Evolutionary conservation across 805 yeast genomes (phyloP).

Genomic region (Kodamaea leandrae): DNA sequence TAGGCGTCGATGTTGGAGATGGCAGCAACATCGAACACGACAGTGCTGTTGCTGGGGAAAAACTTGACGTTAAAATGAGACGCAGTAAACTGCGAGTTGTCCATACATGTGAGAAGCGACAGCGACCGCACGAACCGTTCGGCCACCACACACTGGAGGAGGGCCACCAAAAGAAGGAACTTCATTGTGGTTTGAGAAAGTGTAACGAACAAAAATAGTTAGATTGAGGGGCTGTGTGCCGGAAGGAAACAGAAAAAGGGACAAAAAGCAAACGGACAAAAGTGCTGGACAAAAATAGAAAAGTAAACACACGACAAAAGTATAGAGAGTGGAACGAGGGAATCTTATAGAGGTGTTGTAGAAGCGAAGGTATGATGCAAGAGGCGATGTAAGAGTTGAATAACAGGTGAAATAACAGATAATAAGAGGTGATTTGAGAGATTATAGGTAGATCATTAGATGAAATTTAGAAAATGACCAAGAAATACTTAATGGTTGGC

Average conservation of each 20-base stretch:
- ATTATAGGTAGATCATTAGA: too few species aligned
- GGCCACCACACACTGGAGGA: slow-evolving; percentile 2
- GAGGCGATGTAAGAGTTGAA: too few species aligned
- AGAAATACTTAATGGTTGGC: too few species aligned
- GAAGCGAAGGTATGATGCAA: too few species aligned
- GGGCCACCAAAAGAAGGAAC: slow-evolving; percentile 1
- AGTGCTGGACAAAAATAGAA: too few species aligned
- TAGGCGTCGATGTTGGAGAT: slow-evolving; percentile 69
- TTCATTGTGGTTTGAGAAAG: not conserved
- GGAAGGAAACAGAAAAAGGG: not conserved
- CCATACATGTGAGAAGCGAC: slow-evolving; percentile 90
- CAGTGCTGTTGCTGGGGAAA: slow-evolving; percentile 63
- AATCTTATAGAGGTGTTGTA: too few species aligned
- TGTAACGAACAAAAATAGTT: not conserved
- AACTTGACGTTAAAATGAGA: slow-evolving; percentile 73
- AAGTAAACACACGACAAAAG: too few species aligned
- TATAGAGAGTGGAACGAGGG: too few species aligned
- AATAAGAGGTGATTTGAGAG: too few species aligned
- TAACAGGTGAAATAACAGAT: too few species aligned
- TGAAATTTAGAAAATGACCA: too few species aligned
- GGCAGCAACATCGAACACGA: slow-evolving; percentile 69
- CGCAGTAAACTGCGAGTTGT: slow-evolving; percentile 81
- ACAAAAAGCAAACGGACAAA: not conserved
- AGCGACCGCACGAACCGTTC: slow-evolving; percentile 44
- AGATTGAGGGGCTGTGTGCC: not conserved